A percentile compares a stretch with the other conserved stretches of the same genome.
Evolutionary conservation across 139 green algal species (phyloP).

Genomic region (Tetraselmis striata): DNA sequence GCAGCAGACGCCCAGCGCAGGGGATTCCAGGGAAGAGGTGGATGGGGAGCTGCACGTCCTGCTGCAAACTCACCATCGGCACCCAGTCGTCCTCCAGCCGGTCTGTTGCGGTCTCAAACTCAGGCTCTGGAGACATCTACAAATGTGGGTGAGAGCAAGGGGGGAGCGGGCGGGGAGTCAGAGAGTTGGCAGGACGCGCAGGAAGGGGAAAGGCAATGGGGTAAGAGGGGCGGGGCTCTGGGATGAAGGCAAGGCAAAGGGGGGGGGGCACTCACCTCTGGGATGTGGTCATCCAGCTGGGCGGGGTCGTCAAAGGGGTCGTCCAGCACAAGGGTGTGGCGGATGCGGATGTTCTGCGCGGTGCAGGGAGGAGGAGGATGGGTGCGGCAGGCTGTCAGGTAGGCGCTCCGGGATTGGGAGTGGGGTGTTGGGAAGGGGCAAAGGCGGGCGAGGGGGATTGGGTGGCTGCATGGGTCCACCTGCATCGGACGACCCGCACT

Average conservation of each 20-base stretch:
- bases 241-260: too few species aligned
- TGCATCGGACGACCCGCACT: slow-evolving; percentile 70
- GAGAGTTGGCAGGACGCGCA: too few species aligned
- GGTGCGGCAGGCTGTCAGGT: neutral
- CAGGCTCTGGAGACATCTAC: slow-evolving; percentile 49
- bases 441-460: neutral
- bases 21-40: too few species aligned
- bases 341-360: slow-evolving; percentile 56
- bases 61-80: neutral
- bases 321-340: slow-evolving; percentile 91
- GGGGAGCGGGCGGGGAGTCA: too few species aligned
- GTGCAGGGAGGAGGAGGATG: too few species aligned
- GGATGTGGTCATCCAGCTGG: slow-evolving; percentile 68
- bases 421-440: neutral
- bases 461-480: too few species aligned
- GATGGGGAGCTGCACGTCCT: too few species aligned
- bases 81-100: slow-evolving; percentile 1
- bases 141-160: too few species aligned
- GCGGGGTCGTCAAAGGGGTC: slow-evolving; percentile 89
- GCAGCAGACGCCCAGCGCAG: too few species aligned
- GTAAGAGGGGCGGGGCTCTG: too few species aligned
- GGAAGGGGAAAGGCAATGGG: neutral
- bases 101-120: slow-evolving; percentile 29
- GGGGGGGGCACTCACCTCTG: too few species aligned
- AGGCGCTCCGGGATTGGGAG: too few species aligned